Evolutionary conservation across 148 eudicot genomes (phyloP).

Genomic region (Fagopyrum tataricum): DNA sequence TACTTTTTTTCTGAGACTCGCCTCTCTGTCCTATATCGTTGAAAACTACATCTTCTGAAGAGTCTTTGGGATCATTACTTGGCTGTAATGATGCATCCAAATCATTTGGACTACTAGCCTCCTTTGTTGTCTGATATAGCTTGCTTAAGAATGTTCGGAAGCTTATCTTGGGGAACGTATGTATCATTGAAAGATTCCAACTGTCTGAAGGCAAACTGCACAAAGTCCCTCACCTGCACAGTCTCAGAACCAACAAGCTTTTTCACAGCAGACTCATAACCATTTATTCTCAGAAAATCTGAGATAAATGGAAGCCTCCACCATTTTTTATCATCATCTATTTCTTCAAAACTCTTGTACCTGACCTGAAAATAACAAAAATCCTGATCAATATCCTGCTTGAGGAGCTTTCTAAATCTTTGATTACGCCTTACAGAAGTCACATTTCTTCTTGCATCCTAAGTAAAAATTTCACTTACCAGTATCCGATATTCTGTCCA

Average conservation of each 20-base stretch:
- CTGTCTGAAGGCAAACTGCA: constrained; percentile 83
- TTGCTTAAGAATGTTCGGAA: constrained; percentile 22
- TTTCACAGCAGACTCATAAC: constrained; percentile 66
- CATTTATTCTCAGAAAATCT: constrained; percentile 62
- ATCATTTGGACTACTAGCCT: constrained; percentile 24
- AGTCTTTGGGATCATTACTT: constrained; percentile 22
- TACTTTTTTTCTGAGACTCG: constrained; percentile 8
- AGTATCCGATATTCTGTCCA: neutral
- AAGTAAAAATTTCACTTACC: neutral
- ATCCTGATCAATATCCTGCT: neutral
- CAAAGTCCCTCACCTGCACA: constrained; percentile 85
- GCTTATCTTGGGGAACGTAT: constrained; percentile 44
- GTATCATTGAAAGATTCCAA: constrained; percentile 67
- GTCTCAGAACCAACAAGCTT: constrained; percentile 76
- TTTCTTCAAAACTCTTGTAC: constrained; percentile 71
- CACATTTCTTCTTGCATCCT: neutral
- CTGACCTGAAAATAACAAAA: constrained; percentile 38
- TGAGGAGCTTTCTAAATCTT: neutral
- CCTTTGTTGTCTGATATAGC: constrained; percentile 18
- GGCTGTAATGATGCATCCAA: constrained; percentile 19
- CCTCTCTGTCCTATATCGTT: constrained; percentile 16
- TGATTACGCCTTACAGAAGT: neutral
- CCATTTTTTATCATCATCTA: constrained; percentile 77
- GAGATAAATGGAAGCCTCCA: constrained; percentile 82
- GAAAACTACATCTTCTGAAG: constrained; percentile 21